These are phyloP conservation scores for Penicillium lagena DNA, from an alignment of 495 filamentous ascomycete species.

Conservation along the genomic window DNA sequence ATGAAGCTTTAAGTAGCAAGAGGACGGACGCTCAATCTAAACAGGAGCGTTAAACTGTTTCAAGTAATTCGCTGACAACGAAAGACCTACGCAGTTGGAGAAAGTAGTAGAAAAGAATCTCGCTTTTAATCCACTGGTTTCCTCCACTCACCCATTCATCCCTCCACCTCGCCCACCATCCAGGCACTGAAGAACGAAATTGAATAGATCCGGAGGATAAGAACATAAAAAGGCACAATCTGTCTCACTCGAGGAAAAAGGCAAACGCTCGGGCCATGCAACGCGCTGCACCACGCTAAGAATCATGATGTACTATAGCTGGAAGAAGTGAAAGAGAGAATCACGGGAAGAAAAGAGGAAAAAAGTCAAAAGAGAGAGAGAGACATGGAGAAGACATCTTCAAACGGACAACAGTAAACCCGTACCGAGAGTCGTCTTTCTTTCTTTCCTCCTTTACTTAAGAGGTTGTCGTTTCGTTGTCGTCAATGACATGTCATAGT, in stretches of 20 bases:
- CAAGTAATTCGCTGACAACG: no score
- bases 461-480: neutral
- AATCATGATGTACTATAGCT: neutral
- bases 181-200: no score
- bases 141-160: no score
- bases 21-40: no score
- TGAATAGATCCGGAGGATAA: neutral
- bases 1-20: no score
- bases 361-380: neutral
- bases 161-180: no score
- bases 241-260: constrained; percentile 1
- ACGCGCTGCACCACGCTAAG: constrained; percentile 27
- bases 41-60: no score
- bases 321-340: neutral
- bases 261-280: constrained; percentile 27
- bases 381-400: constrained; percentile 1
- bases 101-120: no score
- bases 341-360: neutral
- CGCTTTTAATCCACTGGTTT: no score
- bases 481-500: neutral
- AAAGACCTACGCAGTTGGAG: no score
- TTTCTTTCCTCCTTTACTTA: neutral
- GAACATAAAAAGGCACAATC: constrained; percentile 3
- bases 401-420: neutral
- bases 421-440: neutral